Conservation (phyloP, 2,329 filamentous ascomycete species). For the Dryadomyces quercivorus region DNA sequence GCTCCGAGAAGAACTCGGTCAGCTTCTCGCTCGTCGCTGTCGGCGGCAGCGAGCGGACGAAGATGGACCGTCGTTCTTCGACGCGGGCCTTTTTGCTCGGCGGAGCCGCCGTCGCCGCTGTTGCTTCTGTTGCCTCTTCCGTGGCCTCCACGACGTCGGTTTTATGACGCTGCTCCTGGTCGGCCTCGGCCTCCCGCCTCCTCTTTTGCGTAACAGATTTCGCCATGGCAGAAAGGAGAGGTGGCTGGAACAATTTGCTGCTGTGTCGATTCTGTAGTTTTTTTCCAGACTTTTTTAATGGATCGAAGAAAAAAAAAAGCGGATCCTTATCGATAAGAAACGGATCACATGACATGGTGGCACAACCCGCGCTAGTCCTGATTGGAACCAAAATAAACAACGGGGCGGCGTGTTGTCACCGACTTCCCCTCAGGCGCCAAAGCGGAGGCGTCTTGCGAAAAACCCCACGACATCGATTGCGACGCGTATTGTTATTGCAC, state of each 20-base stretch:
- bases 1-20: conserved; percentile 83
- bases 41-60: conserved; percentile 76
- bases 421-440: background rate
- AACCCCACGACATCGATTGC: no score
- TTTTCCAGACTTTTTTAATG: background rate
- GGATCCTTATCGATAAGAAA: conserved; percentile 8
- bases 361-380: conserved; percentile 6
- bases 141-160: background rate
- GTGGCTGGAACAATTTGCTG: background rate
- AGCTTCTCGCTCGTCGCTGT: conserved; percentile 70
- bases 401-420: background rate
- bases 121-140: background rate
- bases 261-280: background rate
- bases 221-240: conserved; percentile 12
- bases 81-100: conserved; percentile 44
- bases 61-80: conserved; percentile 61
- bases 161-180: conserved; percentile 15
- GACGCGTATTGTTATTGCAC: background rate
- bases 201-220: conserved; percentile 21
- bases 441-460: background rate
- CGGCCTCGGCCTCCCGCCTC: conserved; percentile 22
- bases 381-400: conserved; percentile 12
- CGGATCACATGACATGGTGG: conserved; percentile 5
- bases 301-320: conserved; percentile 6
- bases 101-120: conserved; percentile 6